A percentile compares a stretch with the other conserved stretches of the same genome.
Evolutionary conservation across 2,329 filamentous ascomycete species (phyloP).

Genomic region (Fusarium fracticaudum): DNA sequence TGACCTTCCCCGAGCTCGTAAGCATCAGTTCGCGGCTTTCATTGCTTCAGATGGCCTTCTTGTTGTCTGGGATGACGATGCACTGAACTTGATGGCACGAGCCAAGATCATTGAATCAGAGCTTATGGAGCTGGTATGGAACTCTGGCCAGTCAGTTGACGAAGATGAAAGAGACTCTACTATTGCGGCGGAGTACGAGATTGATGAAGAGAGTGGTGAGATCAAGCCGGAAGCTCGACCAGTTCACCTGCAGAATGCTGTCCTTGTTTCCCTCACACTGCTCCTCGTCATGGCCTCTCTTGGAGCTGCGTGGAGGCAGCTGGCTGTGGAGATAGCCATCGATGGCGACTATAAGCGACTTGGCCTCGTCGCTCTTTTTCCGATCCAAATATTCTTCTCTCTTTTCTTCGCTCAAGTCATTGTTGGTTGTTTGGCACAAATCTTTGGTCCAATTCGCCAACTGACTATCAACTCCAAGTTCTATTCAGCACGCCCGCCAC

Average conservation of each 20-base stretch:
- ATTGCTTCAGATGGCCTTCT: conserved; percentile 75
- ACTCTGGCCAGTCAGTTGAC: conserved; percentile 65
- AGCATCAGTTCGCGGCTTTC: conserved; percentile 84
- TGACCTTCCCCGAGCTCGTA: conserved; percentile 75
- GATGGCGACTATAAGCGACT: conserved; percentile 71
- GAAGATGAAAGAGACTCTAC: conserved; percentile 61
- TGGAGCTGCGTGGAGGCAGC: conserved; percentile 74
- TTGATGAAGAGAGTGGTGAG: conserved; percentile 78
- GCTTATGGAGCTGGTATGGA: conserved; percentile 82
- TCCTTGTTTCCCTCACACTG: conserved; percentile 73
- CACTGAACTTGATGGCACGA: conserved; percentile 73
- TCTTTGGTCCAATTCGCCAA: conserved; percentile 79
- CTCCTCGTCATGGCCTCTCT: conserved; percentile 72
- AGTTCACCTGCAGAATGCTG: conserved; percentile 75
- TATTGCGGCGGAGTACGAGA: conserved; percentile 60
- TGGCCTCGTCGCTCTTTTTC: conserved; percentile 71
- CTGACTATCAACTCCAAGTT: conserved; percentile 81
- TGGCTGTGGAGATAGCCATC: conserved; percentile 74
- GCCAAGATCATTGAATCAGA: conserved; percentile 79
- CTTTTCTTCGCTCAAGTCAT: conserved; percentile 85
- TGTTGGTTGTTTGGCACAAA: conserved; percentile 77
- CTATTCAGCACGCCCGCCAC: conserved; percentile 78
- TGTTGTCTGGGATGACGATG: conserved; percentile 85
- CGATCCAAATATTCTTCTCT: conserved; percentile 82
- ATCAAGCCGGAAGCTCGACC: conserved; percentile 71